Evolutionary conservation across 768 basidiomycete species (phyloP).

Genomic region (Termitomyces bulborhizus): DNA sequence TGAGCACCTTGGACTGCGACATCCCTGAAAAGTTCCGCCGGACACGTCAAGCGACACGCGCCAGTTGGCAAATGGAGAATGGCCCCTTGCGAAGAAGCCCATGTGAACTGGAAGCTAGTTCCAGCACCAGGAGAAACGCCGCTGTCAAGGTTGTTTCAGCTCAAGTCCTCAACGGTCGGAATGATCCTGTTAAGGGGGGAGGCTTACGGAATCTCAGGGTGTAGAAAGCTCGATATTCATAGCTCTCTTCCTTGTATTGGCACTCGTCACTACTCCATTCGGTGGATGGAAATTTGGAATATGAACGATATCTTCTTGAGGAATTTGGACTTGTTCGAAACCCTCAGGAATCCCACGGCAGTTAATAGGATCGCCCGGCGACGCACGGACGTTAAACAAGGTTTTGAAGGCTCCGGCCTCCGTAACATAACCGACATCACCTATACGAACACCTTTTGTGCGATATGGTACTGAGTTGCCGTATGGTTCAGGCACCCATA

Average conservation of each 20-base stretch:
- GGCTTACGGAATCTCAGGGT: constrained; percentile 8
- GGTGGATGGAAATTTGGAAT: constrained; percentile 8
- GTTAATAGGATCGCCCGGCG: constrained; percentile 13
- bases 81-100: constrained; percentile 9
- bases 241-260: background rate
- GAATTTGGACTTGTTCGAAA: constrained; percentile 10
- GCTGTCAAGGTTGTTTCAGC: background rate
- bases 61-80: constrained; percentile 12
- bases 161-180: background rate
- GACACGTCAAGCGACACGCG: constrained; percentile 9
- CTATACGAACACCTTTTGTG: constrained; percentile 16
- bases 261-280: constrained; percentile 5
- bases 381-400: constrained; percentile 15
- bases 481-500: constrained; percentile 26
- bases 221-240: constrained; percentile 5
- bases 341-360: constrained; percentile 11
- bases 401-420: constrained; percentile 17
- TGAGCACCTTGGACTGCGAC: constrained; percentile 2
- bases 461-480: constrained; percentile 15
- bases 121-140: constrained; percentile 3
- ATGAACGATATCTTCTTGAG: constrained; percentile 9
- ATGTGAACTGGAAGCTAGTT: constrained; percentile 7
- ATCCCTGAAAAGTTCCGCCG: constrained; percentile 9
- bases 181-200: background rate
- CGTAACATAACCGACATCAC: constrained; percentile 18